phyloP scores from a whole-genome alignment of 2,329 filamentous ascomycete genomes.

The Fusarium oxysporum region DNA sequence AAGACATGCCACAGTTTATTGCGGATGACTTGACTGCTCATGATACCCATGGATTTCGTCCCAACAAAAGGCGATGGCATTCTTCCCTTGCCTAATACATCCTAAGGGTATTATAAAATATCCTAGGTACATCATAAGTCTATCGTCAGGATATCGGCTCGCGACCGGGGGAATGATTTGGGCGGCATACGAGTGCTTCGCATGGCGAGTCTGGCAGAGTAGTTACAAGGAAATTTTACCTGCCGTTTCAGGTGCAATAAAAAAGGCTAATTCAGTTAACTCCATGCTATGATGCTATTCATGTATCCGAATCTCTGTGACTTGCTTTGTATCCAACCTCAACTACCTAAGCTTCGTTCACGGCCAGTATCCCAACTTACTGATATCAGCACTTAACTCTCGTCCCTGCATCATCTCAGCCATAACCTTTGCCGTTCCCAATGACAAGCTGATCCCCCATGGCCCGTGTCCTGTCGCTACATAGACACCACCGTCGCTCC shows the following conservation, averaged over 20 bases:
- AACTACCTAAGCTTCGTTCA: not conserved
- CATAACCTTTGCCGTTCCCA: slow-evolving; percentile 78
- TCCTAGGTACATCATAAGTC: too few species aligned
- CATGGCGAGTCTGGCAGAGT: not conserved
- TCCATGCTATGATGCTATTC: not conserved
- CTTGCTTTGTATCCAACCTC: not conserved
- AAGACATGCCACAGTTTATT: not conserved
- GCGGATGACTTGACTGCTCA: not conserved
- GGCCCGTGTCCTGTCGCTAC: slow-evolving; percentile 79
- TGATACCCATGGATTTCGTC: not conserved
- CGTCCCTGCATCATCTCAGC: slow-evolving; percentile 75
- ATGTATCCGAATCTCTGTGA: not conserved
- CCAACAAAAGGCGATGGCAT: not conserved
- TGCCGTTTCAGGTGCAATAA: not conserved
- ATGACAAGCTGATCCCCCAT: slow-evolving; percentile 74
- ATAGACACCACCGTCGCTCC: slow-evolving; percentile 71
- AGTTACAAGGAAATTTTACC: not conserved
- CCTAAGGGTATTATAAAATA: not conserved
- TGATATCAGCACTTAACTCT: slow-evolving; percentile 68
- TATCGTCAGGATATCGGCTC: not conserved
- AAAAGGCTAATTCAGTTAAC: not conserved
- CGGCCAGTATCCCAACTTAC: slow-evolving; percentile 31
- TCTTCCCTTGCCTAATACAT: not conserved
- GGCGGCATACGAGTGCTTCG: not conserved
- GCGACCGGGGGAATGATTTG: fast-evolving